These are phyloP conservation scores for Jaltomata sinuosa DNA, from an alignment of 257 asterid species.

Conservation along the genomic window DNA sequence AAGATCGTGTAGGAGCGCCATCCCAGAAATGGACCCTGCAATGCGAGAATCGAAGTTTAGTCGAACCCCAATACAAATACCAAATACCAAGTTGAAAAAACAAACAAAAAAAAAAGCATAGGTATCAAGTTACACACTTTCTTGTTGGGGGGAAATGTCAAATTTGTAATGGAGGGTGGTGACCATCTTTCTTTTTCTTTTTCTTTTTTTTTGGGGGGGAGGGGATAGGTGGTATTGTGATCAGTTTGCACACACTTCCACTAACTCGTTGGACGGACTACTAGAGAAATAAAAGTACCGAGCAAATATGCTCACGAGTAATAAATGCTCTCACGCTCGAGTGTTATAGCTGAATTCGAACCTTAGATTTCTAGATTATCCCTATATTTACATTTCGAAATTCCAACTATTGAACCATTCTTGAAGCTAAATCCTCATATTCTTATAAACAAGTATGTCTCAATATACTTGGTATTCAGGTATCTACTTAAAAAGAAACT, in stretches of 20 bases:
- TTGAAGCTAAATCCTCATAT: background rate
- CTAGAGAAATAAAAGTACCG: background rate
- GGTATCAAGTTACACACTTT: background rate
- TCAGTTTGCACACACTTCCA: background rate
- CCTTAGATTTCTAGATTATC: background rate
- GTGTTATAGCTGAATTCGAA: background rate
- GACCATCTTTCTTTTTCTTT: background rate
- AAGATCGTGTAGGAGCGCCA: background rate
- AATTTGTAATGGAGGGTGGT: background rate
- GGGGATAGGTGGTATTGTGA: background rate
- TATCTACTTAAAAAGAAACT: too few species aligned
- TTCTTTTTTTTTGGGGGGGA: too few species aligned
- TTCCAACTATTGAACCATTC: background rate
- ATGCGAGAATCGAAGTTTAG: background rate
- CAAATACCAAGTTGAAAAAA: too few species aligned
- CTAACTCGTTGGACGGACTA: background rate
- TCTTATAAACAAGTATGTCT: background rate
- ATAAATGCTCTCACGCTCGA: background rate
- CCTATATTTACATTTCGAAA: background rate
- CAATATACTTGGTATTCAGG: too few species aligned
- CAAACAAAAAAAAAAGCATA: background rate
- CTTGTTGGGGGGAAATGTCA: background rate
- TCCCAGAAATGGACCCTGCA: rapidly evolving
- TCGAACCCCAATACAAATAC: background rate
- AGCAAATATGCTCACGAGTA: background rate